Base-by-base conservation (phyloP, 495 filamentous ascomycete genomes). In the Penicillium maclennaniae region DNA sequence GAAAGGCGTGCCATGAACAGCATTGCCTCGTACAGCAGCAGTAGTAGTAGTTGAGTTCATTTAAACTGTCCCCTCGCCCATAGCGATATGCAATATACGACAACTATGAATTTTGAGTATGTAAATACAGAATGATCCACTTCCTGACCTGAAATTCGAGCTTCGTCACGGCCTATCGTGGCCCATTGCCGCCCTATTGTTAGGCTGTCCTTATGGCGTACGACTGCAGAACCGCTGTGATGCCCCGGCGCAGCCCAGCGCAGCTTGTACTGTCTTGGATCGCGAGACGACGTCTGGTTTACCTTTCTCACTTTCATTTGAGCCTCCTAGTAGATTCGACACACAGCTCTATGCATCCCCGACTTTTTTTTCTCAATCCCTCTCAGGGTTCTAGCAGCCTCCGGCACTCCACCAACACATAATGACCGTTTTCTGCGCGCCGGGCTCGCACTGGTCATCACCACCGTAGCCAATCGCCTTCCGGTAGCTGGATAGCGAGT, bases 161-260 rank as follows among this genome's bases (percentile, higher is more conserved):
- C 66, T 61, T 65, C 54, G 58, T 66, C 60, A 61, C 16, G 49
- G 62, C 64, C 62, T 67, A 26, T 48, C 47, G 43, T 65, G 58
- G 64, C 61, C 61, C 49, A 57, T 36, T 58, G 56, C 58, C 58
- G 56, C 43, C 31, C 40, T 39, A 28, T 50, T 59, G 47, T 61
- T 63, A 56, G 52, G 65, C 65, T 62, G 53, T 59, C 61, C 59
- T 58, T 39, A 21, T 63, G 58, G 65, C 61, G 61, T 59, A 47
- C 55, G 56, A 54, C 63, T 67, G n/a, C 56, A 49, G 58, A 67
- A 66, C 53, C 60, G 46, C 27, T 66, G 58, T 52, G 59, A 68
- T 46, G 56, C 61, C 56, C 68, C 55, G 4, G 59, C 59, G 38
- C 66, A 70, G 63, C 66, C 65, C 37, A 70, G 20, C 21, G 63